Percentiles rank a stretch among this genome's conserved stretches.
Conservation (phyloP, 345 rosid species). For the Aquilaria sinensis region DNA sequence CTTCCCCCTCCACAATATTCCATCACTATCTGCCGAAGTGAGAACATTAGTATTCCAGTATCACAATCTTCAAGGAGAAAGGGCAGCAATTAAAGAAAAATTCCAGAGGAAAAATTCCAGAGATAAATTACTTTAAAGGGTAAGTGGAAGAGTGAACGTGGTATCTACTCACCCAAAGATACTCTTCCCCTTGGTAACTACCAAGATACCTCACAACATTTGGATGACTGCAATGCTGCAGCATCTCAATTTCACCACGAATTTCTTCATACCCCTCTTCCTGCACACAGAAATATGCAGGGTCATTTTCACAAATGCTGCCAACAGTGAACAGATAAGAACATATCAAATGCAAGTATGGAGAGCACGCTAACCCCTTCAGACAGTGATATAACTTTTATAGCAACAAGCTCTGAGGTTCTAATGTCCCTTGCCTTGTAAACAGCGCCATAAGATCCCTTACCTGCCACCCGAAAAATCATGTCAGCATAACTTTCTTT, state of each 20-base stretch:
- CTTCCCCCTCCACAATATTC: conserved; percentile 99
- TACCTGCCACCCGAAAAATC: conserved; percentile 50
- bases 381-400: conserved; percentile 83
- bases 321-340: conserved; percentile 2
- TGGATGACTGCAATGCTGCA: conserved; percentile 96
- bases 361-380: conserved; percentile 67
- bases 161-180: conserved; percentile 71
- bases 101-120: conserved; percentile 9
- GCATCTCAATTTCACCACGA: conserved; percentile 98
- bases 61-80: conserved; percentile 5
- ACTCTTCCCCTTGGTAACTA: conserved; percentile 98
- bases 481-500: background rate
- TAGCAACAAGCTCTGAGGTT: conserved; percentile 96
- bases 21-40: conserved; percentile 92
- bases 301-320: conserved; percentile 7
- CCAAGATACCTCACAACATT: conserved; percentile 96
- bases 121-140: conserved; percentile 5
- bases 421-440: conserved; percentile 93
- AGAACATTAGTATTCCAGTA: conserved; percentile 21
- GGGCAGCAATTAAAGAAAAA: background rate
- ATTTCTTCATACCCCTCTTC: conserved; percentile 99
- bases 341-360: conserved; percentile 6
- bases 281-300: conserved; percentile 30
- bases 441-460: conserved; percentile 97
- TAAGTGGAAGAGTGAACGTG: background rate